Evolutionary conservation across 352 stramenopile genomes (phyloP), one percentile per base, ranked within the genome.

Genomic region (Phytopythium vexans): DNA sequence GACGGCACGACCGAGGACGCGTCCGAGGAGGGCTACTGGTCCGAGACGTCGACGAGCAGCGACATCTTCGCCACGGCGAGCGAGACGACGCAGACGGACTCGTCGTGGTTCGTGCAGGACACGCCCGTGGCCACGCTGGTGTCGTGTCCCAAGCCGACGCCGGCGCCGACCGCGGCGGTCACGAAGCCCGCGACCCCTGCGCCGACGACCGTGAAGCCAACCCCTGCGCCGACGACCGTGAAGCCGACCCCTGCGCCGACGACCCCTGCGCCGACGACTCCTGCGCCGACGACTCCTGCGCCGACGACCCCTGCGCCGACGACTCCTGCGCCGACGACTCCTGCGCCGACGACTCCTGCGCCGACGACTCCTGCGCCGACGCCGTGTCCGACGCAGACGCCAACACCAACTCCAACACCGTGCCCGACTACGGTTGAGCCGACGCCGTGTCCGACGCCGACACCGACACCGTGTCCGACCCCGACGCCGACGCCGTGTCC

Each of bases 101-200:
- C 63, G 6, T 43, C 38, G n/a, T 80, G 70, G 70, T 77, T 80
- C 47, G 48, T 56, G n/a, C 46, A 77, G 43, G 68, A 66, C 9
- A 69, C 39, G 8, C 31, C 42, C 27, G 48, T 57, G 3, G 49
- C 47, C n/a, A 35, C 64, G 6, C 38, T 65, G 10, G 32, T 39
- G 6, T 32, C 37, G 10, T 68, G 55, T 41, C 57, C 48, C n/a
- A 58, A 67, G 10, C 68, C 59, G 54, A 66, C 58, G 5, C 41
- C 9, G 14, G 41, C 41, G 0, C 12, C 52, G 27, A 56, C 50
- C 6, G 8, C 6, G 14, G 27, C 58, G 14, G 45, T 58, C 43
- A 49, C 36, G 6, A 36, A 44, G 8, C 56, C 54, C 31, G 15
- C 53, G 11, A 16, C 47, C 1, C 31, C 52, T 21, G 45, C 40